Evolutionary conservation across 805 yeast genomes (phyloP).

Genomic region (Suhomyces sp.): DNA sequence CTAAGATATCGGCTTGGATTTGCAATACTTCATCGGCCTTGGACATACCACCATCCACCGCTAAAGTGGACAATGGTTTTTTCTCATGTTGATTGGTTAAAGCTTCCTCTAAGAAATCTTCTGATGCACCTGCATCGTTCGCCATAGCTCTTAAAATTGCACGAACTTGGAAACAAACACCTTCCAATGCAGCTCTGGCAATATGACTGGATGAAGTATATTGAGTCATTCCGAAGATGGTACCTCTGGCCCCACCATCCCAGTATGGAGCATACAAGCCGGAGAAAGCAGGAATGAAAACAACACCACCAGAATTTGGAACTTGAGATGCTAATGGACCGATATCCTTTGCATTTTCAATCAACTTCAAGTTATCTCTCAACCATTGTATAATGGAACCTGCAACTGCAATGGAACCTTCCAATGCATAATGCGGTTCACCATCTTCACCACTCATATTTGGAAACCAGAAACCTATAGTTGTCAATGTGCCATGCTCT

Average conservation of each 20-base stretch:
- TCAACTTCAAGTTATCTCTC: constrained; percentile 82
- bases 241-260: constrained; percentile 90
- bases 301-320: constrained; percentile 82
- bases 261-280: constrained; percentile 96
- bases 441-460: constrained; percentile 45
- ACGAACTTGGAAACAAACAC: constrained; percentile 90
- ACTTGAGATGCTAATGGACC: constrained; percentile 89
- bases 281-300: constrained; percentile 91
- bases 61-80: constrained; percentile 51
- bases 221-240: constrained; percentile 90
- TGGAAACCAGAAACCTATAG: constrained; percentile 90
- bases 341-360: constrained; percentile 78
- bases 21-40: constrained; percentile 88
- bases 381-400: constrained; percentile 95
- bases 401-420: constrained; percentile 95
- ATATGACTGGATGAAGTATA: constrained; percentile 89
- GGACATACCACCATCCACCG: constrained; percentile 96
- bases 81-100: constrained; percentile 43
- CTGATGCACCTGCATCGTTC: constrained; percentile 68
- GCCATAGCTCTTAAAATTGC: constrained; percentile 91
- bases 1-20: constrained; percentile 88
- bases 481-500: constrained; percentile 80
- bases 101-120: constrained; percentile 57
- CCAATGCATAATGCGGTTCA: constrained; percentile 82
- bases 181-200: constrained; percentile 93